phyloP scores from a whole-genome alignment of 73 alveolate species.

The Tetrahymena elliotti region DNA sequence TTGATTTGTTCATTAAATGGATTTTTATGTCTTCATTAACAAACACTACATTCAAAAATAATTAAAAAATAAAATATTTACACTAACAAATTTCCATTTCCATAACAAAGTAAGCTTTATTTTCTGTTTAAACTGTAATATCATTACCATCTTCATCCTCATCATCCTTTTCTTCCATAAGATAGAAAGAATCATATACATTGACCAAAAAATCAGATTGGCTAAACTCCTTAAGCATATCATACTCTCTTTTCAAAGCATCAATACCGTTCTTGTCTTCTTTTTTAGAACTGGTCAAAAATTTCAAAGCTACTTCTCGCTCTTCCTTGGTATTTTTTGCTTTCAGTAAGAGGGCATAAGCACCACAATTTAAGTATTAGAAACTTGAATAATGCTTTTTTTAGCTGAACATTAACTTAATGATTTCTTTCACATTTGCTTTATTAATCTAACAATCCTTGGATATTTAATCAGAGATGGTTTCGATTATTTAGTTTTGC shows the following conservation, averaged over 20 bases:
- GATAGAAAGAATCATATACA: background rate
- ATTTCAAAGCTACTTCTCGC: background rate
- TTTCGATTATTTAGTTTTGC: background rate
- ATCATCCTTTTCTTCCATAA: background rate
- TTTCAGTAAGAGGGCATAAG: background rate
- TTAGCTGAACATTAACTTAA: background rate
- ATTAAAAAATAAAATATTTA: no score
- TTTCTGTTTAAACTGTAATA: background rate
- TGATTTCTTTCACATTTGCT: background rate
- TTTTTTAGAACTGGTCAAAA: background rate
- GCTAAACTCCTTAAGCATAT: background rate
- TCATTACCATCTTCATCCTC: background rate
- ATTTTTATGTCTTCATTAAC: no score
- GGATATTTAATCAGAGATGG: background rate
- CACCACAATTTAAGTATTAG: background rate
- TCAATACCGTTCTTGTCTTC: background rate
- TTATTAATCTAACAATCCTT: background rate
- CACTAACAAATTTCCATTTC: background rate
- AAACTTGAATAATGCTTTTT: no score
- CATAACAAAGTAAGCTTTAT: background rate
- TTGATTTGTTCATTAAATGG: no score
- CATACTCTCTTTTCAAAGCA: background rate
- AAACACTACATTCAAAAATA: no score
- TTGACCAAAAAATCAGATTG: background rate
- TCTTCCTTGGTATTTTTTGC: background rate